phyloP scores from a whole-genome alignment of 2,329 filamentous ascomycete genomes.

The Rugonectria rugulosa region DNA sequence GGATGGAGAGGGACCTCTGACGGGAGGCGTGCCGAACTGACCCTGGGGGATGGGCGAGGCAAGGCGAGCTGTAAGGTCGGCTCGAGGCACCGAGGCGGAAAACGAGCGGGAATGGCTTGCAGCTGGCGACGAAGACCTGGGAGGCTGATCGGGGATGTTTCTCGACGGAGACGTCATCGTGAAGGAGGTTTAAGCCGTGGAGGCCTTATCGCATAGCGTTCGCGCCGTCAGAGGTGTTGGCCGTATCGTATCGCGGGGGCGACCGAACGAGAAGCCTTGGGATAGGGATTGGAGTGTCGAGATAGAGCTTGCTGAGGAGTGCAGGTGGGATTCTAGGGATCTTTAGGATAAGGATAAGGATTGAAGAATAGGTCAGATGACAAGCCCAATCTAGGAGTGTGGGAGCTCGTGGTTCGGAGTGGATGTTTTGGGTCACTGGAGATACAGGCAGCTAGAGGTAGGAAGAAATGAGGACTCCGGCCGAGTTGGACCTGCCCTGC shows the following conservation, averaged over 20 bases:
- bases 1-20: constrained; percentile 45
- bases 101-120: constrained; percentile 55
- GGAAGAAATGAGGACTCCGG: no score
- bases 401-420: constrained; percentile 22
- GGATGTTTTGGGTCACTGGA: constrained; percentile 9
- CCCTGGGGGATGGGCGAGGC: constrained; percentile 62
- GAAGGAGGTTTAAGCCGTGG: constrained; percentile 19
- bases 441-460: constrained; percentile 10
- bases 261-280: constrained; percentile 17
- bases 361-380: constrained; percentile 10
- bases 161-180: constrained; percentile 50
- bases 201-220: constrained; percentile 40
- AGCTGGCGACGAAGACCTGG: constrained; percentile 56
- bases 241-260: constrained; percentile 12
- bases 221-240: constrained; percentile 13
- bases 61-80: constrained; percentile 67
- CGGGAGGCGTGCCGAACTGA: constrained; percentile 46
- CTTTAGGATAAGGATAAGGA: background rate
- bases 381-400: constrained; percentile 19
- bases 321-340: background rate
- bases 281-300: background rate
- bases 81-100: constrained; percentile 63
- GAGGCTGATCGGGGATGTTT: constrained; percentile 47
- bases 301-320: constrained; percentile 1
- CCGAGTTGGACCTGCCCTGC: background rate